Percentiles rank a stretch among this genome's conserved stretches.
These are phyloP conservation scores for Phytophthora lateralis DNA, from an alignment of 352 stramenopile genomes.

Conservation along the genomic window DNA sequence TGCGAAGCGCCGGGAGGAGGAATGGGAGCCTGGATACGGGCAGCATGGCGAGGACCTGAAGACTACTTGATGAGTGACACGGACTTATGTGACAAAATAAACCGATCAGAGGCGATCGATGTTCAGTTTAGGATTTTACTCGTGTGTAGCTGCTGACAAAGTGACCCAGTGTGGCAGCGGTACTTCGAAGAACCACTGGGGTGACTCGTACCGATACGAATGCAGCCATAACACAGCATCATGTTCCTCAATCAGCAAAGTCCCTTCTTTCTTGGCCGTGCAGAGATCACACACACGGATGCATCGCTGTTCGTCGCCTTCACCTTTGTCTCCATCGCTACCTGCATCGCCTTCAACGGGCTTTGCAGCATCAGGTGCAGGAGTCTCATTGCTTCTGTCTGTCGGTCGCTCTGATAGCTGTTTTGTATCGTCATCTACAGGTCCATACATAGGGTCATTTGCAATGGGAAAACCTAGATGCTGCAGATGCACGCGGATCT, in stretches of 20 bases:
- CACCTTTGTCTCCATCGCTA: background rate
- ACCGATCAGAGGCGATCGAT: too few relatives aligned
- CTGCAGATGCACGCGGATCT: constrained; percentile 95
- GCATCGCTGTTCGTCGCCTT: constrained; percentile 24
- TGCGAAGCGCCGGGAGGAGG: constrained; percentile 5
- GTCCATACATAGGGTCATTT: constrained; percentile 95
- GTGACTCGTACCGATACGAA: constrained; percentile 53
- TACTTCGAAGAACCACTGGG: constrained; percentile 45
- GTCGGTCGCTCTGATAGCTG: background rate
- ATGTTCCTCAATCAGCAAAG: background rate
- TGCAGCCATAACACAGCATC: constrained; percentile 53
- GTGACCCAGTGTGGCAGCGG: constrained; percentile 47
- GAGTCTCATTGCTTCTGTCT: background rate
- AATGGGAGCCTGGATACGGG: constrained; percentile 8
- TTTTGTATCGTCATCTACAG: background rate
- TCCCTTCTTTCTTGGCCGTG: constrained; percentile 3
- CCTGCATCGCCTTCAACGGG: background rate
- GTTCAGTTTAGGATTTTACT: too few relatives aligned
- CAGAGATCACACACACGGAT: constrained; percentile 31
- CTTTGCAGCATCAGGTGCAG: background rate
- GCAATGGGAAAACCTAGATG: constrained; percentile 88
- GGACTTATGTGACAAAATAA: too few relatives aligned
- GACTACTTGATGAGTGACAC: too few relatives aligned
- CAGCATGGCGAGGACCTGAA: constrained; percentile 2
- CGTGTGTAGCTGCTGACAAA: background rate